Base-by-base conservation (phyloP, 208 protist genomes). In the Vickermania ingenoplastis region DNA sequence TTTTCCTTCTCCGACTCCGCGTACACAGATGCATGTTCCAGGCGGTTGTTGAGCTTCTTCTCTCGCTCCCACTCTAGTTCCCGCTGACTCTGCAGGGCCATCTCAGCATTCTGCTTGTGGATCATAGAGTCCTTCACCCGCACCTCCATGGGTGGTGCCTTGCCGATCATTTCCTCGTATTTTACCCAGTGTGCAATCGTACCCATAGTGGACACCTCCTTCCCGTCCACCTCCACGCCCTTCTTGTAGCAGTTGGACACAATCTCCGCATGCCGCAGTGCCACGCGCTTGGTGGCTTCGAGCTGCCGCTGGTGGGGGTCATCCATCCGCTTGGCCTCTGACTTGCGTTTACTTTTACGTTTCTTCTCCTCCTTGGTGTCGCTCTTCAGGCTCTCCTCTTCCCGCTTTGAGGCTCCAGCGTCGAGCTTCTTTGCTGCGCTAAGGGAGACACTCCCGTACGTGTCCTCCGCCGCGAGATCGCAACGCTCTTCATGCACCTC, bases 191-290 rank as follows among this genome's bases (percentile, higher is more conserved):
- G 59, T 22, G 55, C 54, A 23, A 77, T 61, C 2, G 71, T 73
- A 7, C 71, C 71, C 13, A 26, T 31, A 30, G 61, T 53, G 24
- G 61, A 25, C 17, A 63, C 31, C 13, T 51, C 31, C 48, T 69
- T 66, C 67, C 71, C 59, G 30, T 77, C 71, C 30, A 62, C 54
- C 13, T 69, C 27, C 53, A 73, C 63, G 55, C 66, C 65, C 48
- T 73, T 77, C 31, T 55, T 59, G 30, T 53, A 73, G 45, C 67
- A 57, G 27, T 51, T 54, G 4, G 5, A 22, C 50, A 69, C 66
- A 21, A 59, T 49, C 24, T 29, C 2, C 3, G 67, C 41, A 27
- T 73, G 55, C 21, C 65, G 41, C 30, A 66, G 36, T 4, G 71
- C 71, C 36, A 77, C 23, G 25, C 71, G 65, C 7, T 66, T 31